phyloP scores from a whole-genome alignment of 768 basidiomycete genomes.

The Ramaria rubella region DNA sequence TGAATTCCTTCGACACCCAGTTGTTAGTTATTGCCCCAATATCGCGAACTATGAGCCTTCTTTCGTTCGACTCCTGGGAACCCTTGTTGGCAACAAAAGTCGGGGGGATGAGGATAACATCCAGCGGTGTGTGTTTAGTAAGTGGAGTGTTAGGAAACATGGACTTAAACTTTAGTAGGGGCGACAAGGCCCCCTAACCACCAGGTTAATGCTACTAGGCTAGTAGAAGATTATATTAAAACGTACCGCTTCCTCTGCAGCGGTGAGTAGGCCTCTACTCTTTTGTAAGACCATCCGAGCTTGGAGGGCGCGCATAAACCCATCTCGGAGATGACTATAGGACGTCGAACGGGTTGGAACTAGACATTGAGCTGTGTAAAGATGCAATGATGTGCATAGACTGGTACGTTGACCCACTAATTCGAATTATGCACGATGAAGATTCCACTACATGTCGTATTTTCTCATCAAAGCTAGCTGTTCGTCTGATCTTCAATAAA shows the following conservation, averaged over 20 bases:
- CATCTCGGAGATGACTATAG: slow-evolving; percentile 78
- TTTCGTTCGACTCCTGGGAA: slow-evolving; percentile 31
- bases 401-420: slow-evolving; percentile 41
- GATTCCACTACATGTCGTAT: slow-evolving; percentile 60
- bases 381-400: background rate
- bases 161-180: slow-evolving; percentile 66
- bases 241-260: slow-evolving; percentile 45
- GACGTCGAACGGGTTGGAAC: slow-evolving; percentile 78
- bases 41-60: slow-evolving; percentile 62
- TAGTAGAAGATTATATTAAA: too few relatives aligned
- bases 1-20: slow-evolving; percentile 40
- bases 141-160: slow-evolving; percentile 68
- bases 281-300: slow-evolving; percentile 48
- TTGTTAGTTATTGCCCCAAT: slow-evolving; percentile 37
- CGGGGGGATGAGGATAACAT: slow-evolving; percentile 61
- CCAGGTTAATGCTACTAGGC: background rate
- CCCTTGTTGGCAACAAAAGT: slow-evolving; percentile 6
- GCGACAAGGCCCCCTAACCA: slow-evolving; percentile 45
- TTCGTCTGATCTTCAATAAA: slow-evolving; percentile 41
- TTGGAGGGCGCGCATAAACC: slow-evolving; percentile 70
- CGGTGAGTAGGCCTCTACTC: slow-evolving; percentile 46
- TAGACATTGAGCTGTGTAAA: slow-evolving; percentile 21
- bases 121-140: slow-evolving; percentile 59
- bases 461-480: slow-evolving; percentile 62
- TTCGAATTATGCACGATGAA: slow-evolving; percentile 66